Evolutionary conservation across 2,329 filamentous ascomycete genomes (phyloP).

Genomic region (Microcera coccophila): DNA sequence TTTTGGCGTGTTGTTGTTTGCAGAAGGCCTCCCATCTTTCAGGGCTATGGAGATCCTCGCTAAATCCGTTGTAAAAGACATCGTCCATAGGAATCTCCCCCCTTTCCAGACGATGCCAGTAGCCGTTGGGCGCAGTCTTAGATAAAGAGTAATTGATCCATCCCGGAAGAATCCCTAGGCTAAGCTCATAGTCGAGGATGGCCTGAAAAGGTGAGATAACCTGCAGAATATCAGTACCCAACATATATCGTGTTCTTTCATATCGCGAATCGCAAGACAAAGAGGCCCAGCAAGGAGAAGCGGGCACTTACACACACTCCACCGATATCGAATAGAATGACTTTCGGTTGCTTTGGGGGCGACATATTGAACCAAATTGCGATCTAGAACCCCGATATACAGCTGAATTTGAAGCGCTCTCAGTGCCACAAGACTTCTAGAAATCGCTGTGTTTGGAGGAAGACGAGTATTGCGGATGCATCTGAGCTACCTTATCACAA

Average conservation of each 20-base stretch:
- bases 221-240: conserved; percentile 41
- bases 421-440: no score
- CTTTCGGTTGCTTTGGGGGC: conserved; percentile 56
- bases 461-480: no score
- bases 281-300: no score
- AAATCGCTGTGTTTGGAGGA: no score
- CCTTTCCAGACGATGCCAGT: conserved; percentile 84
- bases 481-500: no score
- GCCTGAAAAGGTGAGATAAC: conserved; percentile 88
- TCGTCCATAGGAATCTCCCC: conserved; percentile 74
- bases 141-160: conserved; percentile 93
- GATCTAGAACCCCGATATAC: conserved; percentile 30
- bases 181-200: conserved; percentile 84
- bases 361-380: conserved; percentile 37
- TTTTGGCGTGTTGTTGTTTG: conserved; percentile 39
- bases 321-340: conserved; percentile 89
- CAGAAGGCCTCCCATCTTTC: conserved; percentile 67
- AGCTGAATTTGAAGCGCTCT: no score
- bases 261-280: no score
- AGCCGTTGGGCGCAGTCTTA: conserved; percentile 69
- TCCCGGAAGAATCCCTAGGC: conserved; percentile 72
- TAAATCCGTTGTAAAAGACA: conserved; percentile 73
- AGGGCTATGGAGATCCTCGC: conserved; percentile 63
- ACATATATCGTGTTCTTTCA: neutral
- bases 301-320: conserved; percentile 88